These are phyloP conservation scores for Neurospora pannonica DNA, from an alignment of 495 filamentous ascomycete species.

Conservation along the genomic window DNA sequence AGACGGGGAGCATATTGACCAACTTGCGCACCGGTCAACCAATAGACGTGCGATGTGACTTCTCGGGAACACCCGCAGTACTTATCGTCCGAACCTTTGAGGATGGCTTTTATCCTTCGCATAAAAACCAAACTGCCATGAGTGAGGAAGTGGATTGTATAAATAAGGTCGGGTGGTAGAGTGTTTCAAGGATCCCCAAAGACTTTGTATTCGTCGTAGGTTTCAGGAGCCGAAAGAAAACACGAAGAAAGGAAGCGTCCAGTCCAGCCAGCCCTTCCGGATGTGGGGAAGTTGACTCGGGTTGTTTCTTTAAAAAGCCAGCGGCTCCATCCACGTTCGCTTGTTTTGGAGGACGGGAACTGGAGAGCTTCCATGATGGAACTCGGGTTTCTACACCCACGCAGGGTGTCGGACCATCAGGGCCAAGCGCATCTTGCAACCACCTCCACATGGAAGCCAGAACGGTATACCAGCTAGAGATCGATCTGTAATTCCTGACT, in stretches of 20 bases:
- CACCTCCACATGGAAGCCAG: background rate
- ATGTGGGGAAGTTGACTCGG: background rate
- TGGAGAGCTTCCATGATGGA: background rate
- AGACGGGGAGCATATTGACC: background rate
- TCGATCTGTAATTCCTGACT: too few species aligned
- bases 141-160: background rate
- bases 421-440: background rate
- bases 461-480: too few species aligned
- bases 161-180: background rate
- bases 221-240: background rate
- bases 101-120: background rate
- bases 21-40: background rate
- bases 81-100: background rate
- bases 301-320: background rate
- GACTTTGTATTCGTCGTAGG: background rate
- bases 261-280: background rate
- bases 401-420: background rate
- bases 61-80: background rate
- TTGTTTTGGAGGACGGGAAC: background rate
- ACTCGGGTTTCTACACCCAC: background rate
- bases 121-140: background rate
- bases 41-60: background rate
- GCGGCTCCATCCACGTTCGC: background rate
- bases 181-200: background rate
- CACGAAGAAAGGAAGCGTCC: background rate